Conservation (phyloP, 345 rosid genomes). For the Euclidium syriacum region DNA sequence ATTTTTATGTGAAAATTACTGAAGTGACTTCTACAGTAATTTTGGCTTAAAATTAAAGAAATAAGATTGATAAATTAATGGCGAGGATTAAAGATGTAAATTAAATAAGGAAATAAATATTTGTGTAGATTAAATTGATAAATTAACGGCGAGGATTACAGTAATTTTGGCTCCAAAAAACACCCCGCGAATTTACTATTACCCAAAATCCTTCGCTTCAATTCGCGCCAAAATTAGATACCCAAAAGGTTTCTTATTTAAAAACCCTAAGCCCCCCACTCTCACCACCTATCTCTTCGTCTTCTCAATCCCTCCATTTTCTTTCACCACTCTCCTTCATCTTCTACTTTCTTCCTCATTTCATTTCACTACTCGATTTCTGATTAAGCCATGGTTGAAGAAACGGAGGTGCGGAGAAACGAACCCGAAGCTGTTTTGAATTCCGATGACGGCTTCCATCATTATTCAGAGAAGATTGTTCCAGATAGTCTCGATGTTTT, state of each 20-base stretch:
- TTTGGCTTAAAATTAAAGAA: too few species aligned
- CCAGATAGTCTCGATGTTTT: background rate
- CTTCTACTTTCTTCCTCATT: background rate
- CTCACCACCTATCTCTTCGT: too few species aligned
- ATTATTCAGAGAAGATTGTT: too few species aligned
- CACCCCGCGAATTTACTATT: slow-evolving; percentile 6
- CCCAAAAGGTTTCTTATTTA: slow-evolving; percentile 3
- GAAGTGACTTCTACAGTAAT: too few species aligned
- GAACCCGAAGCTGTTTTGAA: background rate
- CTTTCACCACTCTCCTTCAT: background rate
- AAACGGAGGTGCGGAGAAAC: background rate
- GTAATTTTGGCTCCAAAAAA: slow-evolving; percentile 16
- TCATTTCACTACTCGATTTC: background rate
- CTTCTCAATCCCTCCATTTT: background rate
- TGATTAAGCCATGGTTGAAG: background rate
- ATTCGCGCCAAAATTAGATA: slow-evolving; percentile 10
- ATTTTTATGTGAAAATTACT: too few species aligned
- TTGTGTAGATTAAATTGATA: background rate
- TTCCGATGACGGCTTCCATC: background rate
- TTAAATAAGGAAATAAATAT: background rate
- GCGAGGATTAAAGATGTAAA: too few species aligned
- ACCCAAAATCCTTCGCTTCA: background rate
- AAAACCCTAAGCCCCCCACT: slow-evolving; percentile 3
- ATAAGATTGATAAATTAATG: too few species aligned
- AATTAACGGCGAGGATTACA: slow-evolving; percentile 12